These are phyloP conservation scores for Chaetoceros tenuissimus DNA, from an alignment of 108 stramenopile genomes.

Conservation along the genomic window DNA sequence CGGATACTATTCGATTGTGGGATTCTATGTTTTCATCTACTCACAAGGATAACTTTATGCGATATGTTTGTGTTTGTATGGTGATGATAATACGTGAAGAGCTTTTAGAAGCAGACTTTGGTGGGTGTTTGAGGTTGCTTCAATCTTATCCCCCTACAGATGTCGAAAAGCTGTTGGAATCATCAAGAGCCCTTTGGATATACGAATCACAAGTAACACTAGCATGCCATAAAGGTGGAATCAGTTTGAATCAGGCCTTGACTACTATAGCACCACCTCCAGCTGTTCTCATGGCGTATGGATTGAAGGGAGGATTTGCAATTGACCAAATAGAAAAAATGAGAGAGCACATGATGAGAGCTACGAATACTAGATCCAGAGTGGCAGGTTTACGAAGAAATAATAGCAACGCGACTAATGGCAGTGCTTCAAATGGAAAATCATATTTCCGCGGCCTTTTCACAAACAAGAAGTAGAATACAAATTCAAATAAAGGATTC, in stretches of 20 bases:
- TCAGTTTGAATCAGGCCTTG: constrained; percentile 58
- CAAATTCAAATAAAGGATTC: no score
- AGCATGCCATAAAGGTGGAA: constrained; percentile 69
- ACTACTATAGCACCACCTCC: constrained; percentile 56
- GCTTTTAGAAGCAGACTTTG: constrained; percentile 73
- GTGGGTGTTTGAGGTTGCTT: constrained; percentile 52
- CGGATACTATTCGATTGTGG: constrained; percentile 96
- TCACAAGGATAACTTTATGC: constrained; percentile 84
- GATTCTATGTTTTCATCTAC: constrained; percentile 91
- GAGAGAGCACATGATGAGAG: not conserved
- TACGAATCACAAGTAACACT: constrained; percentile 78
- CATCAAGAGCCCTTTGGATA: constrained; percentile 67
- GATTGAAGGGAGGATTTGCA: constrained; percentile 48
- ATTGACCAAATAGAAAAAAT: not conserved
- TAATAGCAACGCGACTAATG: not conserved
- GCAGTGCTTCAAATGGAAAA: not conserved
- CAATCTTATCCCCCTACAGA: constrained; percentile 70
- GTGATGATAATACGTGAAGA: constrained; percentile 76
- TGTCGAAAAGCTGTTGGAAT: constrained; percentile 62
- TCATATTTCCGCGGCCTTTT: not conserved
- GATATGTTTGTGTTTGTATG: constrained; percentile 91
- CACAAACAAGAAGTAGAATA: no score
- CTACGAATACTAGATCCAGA: not conserved
- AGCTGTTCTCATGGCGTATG: constrained; percentile 73
- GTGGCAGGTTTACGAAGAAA: not conserved